Base-by-base conservation (phyloP, 179 eudicot genomes). In the Beta lomatogona region DNA sequence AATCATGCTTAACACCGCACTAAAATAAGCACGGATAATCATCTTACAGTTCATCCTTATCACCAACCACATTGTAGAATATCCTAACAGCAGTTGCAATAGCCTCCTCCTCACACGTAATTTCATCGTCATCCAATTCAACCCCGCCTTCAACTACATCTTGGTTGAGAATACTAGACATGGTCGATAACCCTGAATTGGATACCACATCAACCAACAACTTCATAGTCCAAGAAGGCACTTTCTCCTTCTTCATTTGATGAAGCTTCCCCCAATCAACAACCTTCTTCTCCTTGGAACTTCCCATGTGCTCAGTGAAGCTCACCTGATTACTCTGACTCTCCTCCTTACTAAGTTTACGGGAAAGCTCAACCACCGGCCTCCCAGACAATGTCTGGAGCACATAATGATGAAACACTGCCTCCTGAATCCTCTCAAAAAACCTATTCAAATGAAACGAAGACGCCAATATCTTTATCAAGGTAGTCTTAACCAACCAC, bases 221-320 rank as follows among this genome's bases (percentile, higher is more conserved):
- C 78, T 84, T 77, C 88, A 88, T 84, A 41, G 88, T 88, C 87
- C 87, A 88, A 70, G 87, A 83, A 5, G 90, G 86, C 4, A 84
- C 86, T 65, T 81, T 80, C 44, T 82, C 85, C 52, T 82, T 75
- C 63, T 86, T 86, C 82, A 88, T 80, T 18, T 80, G 85, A 48
- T 82, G 87, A 61, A 88, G 83, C 76, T 80, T 88, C 16, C 21
- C 82, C 79, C 85, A 78, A 79, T 88, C 90, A 41, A 86, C 86
- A 28, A 84, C 84, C 72, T 79, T 82, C 75, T 83, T 85, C 72
- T 78, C 86, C 54, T 41, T 79, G 0, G 61, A 60, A 9, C 45
- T 58, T 54, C 50, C 71, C 6, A 46, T 70, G 22, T 54, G 16
- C 25, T 81, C 84, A 18, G 74, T 60, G 68, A 85, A 83, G 79